These are phyloP conservation scores for Phytophthora niederhauseri DNA, from an alignment of 352 stramenopile genomes.

Conservation along the genomic window DNA sequence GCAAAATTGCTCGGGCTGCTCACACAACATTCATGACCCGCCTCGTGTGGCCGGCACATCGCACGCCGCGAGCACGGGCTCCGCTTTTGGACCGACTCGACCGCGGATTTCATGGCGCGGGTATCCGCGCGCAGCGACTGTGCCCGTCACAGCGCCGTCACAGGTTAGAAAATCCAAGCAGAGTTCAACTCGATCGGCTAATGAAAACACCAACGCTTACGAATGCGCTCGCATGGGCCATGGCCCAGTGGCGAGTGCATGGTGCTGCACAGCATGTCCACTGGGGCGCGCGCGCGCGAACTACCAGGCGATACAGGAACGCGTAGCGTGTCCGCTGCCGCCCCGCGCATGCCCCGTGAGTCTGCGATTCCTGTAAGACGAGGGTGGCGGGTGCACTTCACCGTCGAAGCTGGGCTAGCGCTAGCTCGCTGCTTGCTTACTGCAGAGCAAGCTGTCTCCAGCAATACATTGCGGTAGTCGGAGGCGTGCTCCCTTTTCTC, in stretches of 20 bases:
- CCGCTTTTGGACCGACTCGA: slow-evolving; percentile 1
- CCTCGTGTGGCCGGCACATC: slow-evolving; percentile 19
- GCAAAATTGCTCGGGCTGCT: slow-evolving; percentile 16
- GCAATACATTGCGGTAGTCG: neutral
- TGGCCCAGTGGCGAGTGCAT: slow-evolving; percentile 3
- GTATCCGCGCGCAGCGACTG: slow-evolving; percentile 15
- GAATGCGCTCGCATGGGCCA: slow-evolving; percentile 3
- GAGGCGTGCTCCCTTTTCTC: neutral
- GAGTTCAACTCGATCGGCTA: slow-evolving; percentile 18
- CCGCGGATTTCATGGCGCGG: neutral
- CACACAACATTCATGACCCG: slow-evolving; percentile 30
- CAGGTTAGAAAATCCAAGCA: slow-evolving; percentile 29
- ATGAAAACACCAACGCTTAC: slow-evolving; percentile 31
- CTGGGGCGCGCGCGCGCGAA: neutral
- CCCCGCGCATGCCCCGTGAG: neutral
- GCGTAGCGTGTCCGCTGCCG: neutral
- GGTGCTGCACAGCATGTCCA: slow-evolving; percentile 10
- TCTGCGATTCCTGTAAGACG: neutral
- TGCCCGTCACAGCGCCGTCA: slow-evolving; percentile 17
- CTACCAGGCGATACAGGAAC: neutral
- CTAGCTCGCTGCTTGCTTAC: too few relatives aligned
- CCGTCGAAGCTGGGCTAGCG: too few relatives aligned
- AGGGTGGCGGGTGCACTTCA: too few relatives aligned
- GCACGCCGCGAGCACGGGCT: slow-evolving; percentile 2
- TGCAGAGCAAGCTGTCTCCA: neutral